Percentiles rank a stretch among this genome's conserved stretches.
These are phyloP conservation scores for Prunella vulgaris DNA, from an alignment of 257 asterid species.

Conservation along the genomic window DNA sequence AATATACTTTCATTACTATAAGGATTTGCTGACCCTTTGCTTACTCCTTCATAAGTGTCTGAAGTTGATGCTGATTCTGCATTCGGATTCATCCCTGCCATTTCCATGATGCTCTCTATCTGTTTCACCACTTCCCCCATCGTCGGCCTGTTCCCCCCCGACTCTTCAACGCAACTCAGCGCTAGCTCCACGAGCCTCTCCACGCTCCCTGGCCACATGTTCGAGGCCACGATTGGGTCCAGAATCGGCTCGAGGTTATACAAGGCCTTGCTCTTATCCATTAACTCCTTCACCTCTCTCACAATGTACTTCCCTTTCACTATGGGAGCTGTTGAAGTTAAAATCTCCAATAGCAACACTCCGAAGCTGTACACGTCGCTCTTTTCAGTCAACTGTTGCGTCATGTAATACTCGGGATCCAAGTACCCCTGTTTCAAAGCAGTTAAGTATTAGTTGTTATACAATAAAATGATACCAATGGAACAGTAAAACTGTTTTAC, in stretches of 20 bases:
- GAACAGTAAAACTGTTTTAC: too few relatives aligned
- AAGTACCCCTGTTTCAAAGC: slow-evolving; percentile 56
- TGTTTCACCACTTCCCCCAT: slow-evolving; percentile 88
- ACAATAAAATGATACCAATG: neutral
- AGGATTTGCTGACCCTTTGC: slow-evolving; percentile 52
- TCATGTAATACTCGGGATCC: slow-evolving; percentile 98
- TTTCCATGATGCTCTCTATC: slow-evolving; percentile 68
- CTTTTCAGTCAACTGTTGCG: slow-evolving; percentile 76
- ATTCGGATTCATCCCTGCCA: slow-evolving; percentile 71
- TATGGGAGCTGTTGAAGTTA: slow-evolving; percentile 65
- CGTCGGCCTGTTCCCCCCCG: slow-evolving; percentile 49
- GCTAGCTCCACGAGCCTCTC: slow-evolving; percentile 73
- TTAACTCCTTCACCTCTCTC: slow-evolving; percentile 50
- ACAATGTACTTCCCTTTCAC: slow-evolving; percentile 78
- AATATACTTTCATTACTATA: slow-evolving; percentile 68
- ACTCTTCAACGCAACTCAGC: slow-evolving; percentile 59
- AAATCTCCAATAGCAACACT: slow-evolving; percentile 57
- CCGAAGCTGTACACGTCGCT: slow-evolving; percentile 94
- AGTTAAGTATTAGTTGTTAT: neutral
- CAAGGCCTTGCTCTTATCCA: slow-evolving; percentile 58
- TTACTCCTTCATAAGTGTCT: slow-evolving; percentile 48
- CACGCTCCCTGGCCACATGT: slow-evolving; percentile 40
- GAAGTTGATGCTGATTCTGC: slow-evolving; percentile 79
- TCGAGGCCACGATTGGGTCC: slow-evolving; percentile 62
- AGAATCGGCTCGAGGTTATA: slow-evolving; percentile 58